A percentile compares a stretch with the other conserved stretches of the same genome.
phyloP scores from a whole-genome alignment of 306 rosid genomes.

The Abrus precatorius region DNA sequence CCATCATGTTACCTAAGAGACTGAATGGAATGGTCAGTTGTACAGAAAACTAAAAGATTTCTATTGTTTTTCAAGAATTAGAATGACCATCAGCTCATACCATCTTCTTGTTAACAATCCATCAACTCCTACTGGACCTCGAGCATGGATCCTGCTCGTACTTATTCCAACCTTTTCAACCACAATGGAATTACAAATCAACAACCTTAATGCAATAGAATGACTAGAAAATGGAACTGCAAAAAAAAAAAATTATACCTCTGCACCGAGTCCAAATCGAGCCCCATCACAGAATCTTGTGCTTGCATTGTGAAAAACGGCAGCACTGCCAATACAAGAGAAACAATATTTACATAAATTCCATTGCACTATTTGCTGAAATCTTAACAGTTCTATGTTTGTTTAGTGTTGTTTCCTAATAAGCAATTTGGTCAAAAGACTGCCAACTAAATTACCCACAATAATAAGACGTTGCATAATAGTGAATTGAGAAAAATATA shows the following conservation, averaged over 20 bases:
- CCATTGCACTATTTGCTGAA: not conserved
- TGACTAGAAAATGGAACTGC: not conserved
- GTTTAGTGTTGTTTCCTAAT: slow-evolving; percentile 24
- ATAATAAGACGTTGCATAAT: not conserved
- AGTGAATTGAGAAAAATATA: not conserved
- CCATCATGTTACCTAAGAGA: slow-evolving; percentile 10
- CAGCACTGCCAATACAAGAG: slow-evolving; percentile 78
- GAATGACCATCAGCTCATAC: slow-evolving; percentile 55
- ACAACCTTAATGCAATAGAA: slow-evolving; percentile 19
- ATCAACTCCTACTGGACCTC: slow-evolving; percentile 99
- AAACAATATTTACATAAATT: slow-evolving; percentile 29
- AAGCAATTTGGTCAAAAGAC: not conserved
- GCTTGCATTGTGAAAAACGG: slow-evolving; percentile 97
- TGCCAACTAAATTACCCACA: not conserved
- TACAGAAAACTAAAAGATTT: slow-evolving; percentile 14
- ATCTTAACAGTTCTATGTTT: not conserved
- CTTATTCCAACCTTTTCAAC: slow-evolving; percentile 91
- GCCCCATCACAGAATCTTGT: slow-evolving; percentile 96
- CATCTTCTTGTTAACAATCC: slow-evolving; percentile 95
- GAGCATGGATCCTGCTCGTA: slow-evolving; percentile 96
- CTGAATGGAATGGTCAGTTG: slow-evolving; percentile 5
- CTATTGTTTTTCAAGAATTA: slow-evolving; percentile 8
- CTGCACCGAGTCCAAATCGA: slow-evolving; percentile 97
- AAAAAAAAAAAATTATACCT: slow-evolving; percentile 60
- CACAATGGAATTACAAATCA: slow-evolving; percentile 10